phyloP scores from a whole-genome alignment of 1,139 yeast genomes.

The Yamadazyma blattariae region DNA sequence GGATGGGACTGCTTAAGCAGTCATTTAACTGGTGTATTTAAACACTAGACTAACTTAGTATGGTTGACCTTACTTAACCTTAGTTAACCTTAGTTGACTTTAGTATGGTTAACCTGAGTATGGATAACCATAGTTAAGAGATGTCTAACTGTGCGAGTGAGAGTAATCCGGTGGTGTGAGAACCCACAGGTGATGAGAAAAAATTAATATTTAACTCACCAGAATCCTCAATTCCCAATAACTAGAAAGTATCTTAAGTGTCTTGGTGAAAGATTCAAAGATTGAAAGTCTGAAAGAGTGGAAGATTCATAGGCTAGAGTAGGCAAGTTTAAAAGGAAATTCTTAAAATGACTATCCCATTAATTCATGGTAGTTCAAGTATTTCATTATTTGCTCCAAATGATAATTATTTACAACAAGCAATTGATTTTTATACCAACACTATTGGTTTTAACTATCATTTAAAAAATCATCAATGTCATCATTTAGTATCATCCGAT shows the following conservation, averaged over 20 bases:
- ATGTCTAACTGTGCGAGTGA: too few relatives aligned
- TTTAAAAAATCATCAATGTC: constrained; percentile 19
- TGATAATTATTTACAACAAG: constrained; percentile 27
- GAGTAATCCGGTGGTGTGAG: constrained; percentile 4
- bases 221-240: background rate
- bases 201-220: background rate
- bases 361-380: constrained; percentile 53
- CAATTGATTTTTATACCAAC: constrained; percentile 46
- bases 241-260: background rate
- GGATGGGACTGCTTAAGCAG: too few relatives aligned
- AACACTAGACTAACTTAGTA: too few relatives aligned
- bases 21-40: too few relatives aligned
- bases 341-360: constrained; percentile 23
- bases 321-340: constrained; percentile 1
- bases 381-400: constrained; percentile 44
- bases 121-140: too few relatives aligned
- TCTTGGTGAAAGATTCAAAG: background rate
- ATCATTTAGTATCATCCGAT: constrained; percentile 32
- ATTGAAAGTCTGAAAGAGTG: too few relatives aligned
- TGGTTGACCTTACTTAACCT: too few relatives aligned
- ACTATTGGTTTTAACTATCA: constrained; percentile 40
- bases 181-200: constrained; percentile 8
- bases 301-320: background rate
- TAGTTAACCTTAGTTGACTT: too few relatives aligned
- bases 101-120: too few relatives aligned